Conservation (phyloP, 176 grass and related monocot genomes). For the Musa troglodytarum region DNA sequence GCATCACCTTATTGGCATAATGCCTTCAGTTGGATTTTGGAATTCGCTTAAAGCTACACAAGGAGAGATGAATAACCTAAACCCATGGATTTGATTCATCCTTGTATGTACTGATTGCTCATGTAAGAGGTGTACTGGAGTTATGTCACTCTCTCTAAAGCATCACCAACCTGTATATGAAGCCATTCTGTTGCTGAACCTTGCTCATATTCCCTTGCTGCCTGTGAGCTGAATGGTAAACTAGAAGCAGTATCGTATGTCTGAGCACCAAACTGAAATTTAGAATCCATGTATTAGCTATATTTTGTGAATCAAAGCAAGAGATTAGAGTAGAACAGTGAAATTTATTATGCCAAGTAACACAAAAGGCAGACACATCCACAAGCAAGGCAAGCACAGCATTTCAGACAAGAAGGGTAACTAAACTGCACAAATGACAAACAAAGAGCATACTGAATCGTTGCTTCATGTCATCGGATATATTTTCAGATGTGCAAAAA, state of each 20-base stretch:
- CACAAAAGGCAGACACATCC: background rate
- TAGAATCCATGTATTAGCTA: background rate
- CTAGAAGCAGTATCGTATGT: constrained; percentile 41
- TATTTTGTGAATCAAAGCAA: background rate
- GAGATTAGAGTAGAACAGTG: background rate
- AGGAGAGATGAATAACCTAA: background rate
- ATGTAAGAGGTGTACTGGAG: background rate
- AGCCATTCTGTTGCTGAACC: constrained; percentile 59
- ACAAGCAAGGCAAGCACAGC: background rate
- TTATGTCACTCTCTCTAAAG: constrained; percentile 74
- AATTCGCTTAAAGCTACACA: background rate
- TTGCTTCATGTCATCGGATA: no score
- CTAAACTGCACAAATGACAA: no score
- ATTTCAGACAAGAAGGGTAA: no score
- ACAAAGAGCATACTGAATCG: no score
- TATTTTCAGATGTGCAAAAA: background rate
- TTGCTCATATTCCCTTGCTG: constrained; percentile 51
- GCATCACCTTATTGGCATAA: background rate
- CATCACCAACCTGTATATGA: constrained; percentile 77
- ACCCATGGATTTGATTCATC: constrained; percentile 19
- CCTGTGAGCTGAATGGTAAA: constrained; percentile 49
- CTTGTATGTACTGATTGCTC: constrained; percentile 20
- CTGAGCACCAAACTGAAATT: constrained; percentile 40
- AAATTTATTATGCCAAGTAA: background rate
- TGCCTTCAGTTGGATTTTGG: background rate